A percentile compares a stretch with the other conserved stretches of the same genome.
phyloP scores from a whole-genome alignment of 1,284 basidiomycete genomes.

The Anthracocystis setariae region DNA sequence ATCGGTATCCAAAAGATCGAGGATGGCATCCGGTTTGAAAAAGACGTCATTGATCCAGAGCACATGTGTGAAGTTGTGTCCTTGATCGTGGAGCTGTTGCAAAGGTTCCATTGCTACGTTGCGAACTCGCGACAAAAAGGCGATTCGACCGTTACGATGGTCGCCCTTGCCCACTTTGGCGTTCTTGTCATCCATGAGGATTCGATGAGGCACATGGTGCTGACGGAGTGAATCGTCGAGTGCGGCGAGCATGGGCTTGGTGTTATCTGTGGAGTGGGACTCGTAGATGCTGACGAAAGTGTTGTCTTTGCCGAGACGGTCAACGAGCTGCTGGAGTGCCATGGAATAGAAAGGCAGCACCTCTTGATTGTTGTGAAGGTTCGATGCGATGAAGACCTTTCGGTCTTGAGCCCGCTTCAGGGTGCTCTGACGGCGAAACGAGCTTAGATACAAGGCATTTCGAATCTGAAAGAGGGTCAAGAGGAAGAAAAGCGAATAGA shows the following conservation, averaged over 20 bases:
- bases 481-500: too few species aligned
- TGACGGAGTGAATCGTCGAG: constrained; percentile 67
- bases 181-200: constrained; percentile 45
- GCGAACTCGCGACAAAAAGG: constrained; percentile 48
- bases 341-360: constrained; percentile 50
- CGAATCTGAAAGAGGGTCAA: constrained; percentile 11
- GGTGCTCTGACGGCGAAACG: neutral
- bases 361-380: constrained; percentile 57
- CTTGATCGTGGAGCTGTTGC: neutral
- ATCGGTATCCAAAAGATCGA: constrained; percentile 71
- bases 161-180: constrained; percentile 35
- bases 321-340: constrained; percentile 38
- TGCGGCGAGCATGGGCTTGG: constrained; percentile 69
- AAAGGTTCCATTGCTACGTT: constrained; percentile 58
- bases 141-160: constrained; percentile 37
- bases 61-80: constrained; percentile 40
- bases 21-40: constrained; percentile 36
- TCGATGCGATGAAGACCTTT: constrained; percentile 54
- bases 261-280: constrained; percentile 71
- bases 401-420: neutral
- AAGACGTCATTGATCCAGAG: constrained; percentile 60
- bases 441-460: constrained; percentile 3
- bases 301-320: constrained; percentile 70
- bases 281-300: constrained; percentile 74
- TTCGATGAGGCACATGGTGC: constrained; percentile 43